Conservation (phyloP, 306 rosid species). For the Purshia tridentata region DNA sequence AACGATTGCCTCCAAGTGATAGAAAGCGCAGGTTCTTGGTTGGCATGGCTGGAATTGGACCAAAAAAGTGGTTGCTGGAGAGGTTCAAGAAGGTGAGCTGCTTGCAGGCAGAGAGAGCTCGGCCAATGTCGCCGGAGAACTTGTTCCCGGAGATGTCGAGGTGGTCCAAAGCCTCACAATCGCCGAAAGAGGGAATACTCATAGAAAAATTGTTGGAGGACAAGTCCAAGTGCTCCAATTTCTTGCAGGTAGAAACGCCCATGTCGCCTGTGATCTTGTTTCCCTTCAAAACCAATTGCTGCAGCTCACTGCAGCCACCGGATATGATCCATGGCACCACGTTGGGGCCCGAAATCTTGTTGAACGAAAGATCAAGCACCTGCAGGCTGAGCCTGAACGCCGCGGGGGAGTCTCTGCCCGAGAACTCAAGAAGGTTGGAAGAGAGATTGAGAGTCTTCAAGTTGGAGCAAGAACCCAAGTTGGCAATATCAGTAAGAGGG, state of each 20-base stretch:
- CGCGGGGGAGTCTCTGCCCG: not conserved
- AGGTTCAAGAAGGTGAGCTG: slow-evolving; percentile 52
- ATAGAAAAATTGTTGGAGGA: slow-evolving; percentile 67
- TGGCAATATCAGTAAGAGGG: slow-evolving; percentile 36
- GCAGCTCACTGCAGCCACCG: slow-evolving; percentile 35
- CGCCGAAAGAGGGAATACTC: slow-evolving; percentile 55
- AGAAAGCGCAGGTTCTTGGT: slow-evolving; percentile 42
- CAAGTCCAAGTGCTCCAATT: slow-evolving; percentile 50
- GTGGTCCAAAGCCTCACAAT: slow-evolving; percentile 47
- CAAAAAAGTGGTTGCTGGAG: slow-evolving; percentile 59
- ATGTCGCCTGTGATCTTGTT: slow-evolving; percentile 63
- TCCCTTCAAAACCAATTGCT: slow-evolving; percentile 44
- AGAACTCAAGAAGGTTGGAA: slow-evolving; percentile 45
- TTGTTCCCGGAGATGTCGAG: slow-evolving; percentile 83
- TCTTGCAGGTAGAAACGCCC: slow-evolving; percentile 41
- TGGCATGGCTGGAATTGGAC: slow-evolving; percentile 57
- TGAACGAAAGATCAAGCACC: slow-evolving; percentile 65
- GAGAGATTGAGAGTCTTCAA: slow-evolving; percentile 70
- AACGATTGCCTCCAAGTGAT: slow-evolving; percentile 47
- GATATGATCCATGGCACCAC: slow-evolving; percentile 57
- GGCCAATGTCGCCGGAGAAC: slow-evolving; percentile 54
- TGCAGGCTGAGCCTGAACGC: slow-evolving; percentile 36
- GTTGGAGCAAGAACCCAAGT: slow-evolving; percentile 41
- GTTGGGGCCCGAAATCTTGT: slow-evolving; percentile 48
- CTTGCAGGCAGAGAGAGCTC: slow-evolving; percentile 41